These are phyloP conservation scores for Aureococcus anophagefferens DNA, from an alignment of 108 stramenopile species.

Conservation along the genomic window DNA sequence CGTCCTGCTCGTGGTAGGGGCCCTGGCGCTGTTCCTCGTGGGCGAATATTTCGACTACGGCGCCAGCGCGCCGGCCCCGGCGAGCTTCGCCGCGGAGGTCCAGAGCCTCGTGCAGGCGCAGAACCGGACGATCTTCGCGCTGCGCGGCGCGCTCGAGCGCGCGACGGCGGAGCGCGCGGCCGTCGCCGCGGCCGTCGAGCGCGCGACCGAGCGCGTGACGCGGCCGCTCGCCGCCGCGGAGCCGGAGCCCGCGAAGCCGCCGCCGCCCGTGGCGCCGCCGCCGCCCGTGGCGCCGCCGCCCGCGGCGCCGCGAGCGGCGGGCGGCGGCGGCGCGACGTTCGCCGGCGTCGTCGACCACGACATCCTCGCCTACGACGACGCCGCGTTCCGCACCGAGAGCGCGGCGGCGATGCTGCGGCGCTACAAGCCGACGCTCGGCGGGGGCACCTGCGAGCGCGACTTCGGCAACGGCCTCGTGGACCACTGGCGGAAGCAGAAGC, in stretches of 20 bases:
- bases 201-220: no score
- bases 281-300: no score
- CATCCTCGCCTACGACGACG: not conserved
- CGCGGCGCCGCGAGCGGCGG: no score
- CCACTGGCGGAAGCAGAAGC: not conserved
- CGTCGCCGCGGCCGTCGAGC: not conserved
- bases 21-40: no score
- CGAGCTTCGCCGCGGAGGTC: not conserved
- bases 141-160: not conserved
- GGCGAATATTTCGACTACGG: no score
- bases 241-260: no score
- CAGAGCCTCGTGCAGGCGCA: not conserved
- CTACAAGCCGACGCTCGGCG: slow-evolving; percentile 5
- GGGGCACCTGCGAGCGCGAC: slow-evolving; percentile 10
- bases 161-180: not conserved
- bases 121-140: not conserved
- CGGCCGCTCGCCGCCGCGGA: no score
- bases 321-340: no score
- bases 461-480: slow-evolving; percentile 15
- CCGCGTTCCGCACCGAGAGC: not conserved
- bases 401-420: not conserved
- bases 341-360: not conserved
- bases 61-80: no score
- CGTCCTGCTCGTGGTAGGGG: no score
- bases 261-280: no score